Evolutionary conservation across 2,329 filamentous ascomycete genomes (phyloP), one percentile per base, ranked within the genome.

Genomic region (Pseudogymnoascus sp.): DNA sequence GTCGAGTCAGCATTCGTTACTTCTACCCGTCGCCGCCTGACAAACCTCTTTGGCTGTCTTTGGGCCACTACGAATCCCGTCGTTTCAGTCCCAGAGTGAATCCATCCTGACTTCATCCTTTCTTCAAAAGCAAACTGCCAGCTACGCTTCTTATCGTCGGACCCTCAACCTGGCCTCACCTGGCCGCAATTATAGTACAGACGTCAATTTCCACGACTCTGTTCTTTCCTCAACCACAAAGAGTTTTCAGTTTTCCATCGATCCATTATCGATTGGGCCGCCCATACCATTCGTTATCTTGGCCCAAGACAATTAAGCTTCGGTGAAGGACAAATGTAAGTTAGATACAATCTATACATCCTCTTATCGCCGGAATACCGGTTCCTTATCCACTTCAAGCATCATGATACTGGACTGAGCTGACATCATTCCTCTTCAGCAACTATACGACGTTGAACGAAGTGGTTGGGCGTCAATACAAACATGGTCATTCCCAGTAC

Each of bases 1-100:
- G 44, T 54, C 44, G 44, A 54, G 44, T 54, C 44, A 54, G 44
- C 44, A 54, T 54, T 54, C 29, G 44, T 54, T 54, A 33, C n/a
- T 54, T 54, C 44, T 54, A 54, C 44, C 44, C 44, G 44, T 54
- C 26, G 44, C 44, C 44, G 44, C 26, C 26, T 54, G 26, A 54
- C 44, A 33, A 33, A 33, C 44, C 44, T 31, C 26, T 33, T 54
- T 54, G 44, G 44, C 26, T 11, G 26, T 31, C 26, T 17, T 50
- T 50, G 13, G 44, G 44, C 44, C n/a, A 31, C 44, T 31, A 33
- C 44, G 13, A 50, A 50, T 50, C 44, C 44, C n/a, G 5, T 33
- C 44, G n/a, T 54, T 54, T 33, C 44, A 33, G 44, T 33, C 26
- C 13, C 26, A 33, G 44, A 54, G 44, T 54, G 44, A 54, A 54